A percentile compares a stretch with the other conserved stretches of the same genome.
These are phyloP conservation scores for Thalassiosira mediterranea DNA, from an alignment of 352 stramenopile species.

Conservation along the genomic window DNA sequence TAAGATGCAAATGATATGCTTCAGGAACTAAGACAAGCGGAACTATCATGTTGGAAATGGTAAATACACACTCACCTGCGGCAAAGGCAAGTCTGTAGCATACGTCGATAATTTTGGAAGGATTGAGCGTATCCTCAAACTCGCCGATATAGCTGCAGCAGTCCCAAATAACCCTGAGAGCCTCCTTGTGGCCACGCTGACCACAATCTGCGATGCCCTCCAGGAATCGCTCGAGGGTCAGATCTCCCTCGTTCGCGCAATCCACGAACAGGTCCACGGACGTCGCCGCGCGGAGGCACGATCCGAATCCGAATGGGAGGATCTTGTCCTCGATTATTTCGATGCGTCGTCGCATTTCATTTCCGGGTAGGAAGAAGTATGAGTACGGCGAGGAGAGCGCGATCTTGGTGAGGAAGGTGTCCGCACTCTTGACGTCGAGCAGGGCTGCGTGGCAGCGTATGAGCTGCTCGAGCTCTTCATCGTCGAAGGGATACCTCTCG, in stretches of 20 bases:
- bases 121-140: conserved; percentile 35
- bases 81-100: conserved; percentile 44
- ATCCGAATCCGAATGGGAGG: conserved; percentile 49
- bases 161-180: conserved; percentile 37
- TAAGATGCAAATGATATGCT: too few relatives aligned
- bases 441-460: conserved; percentile 49
- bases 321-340: conserved; percentile 62
- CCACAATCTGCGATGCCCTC: conserved; percentile 62
- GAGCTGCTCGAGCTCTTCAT: conserved; percentile 57
- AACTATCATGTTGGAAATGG: too few relatives aligned
- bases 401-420: conserved; percentile 53
- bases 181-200: conserved; percentile 53
- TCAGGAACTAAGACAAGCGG: too few relatives aligned
- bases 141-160: conserved; percentile 26
- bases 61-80: conserved; percentile 26
- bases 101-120: conserved; percentile 32
- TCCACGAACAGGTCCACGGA: conserved; percentile 54
- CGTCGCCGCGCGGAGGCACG: conserved; percentile 42
- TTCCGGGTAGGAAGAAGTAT: conserved; percentile 59
- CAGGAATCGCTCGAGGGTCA: conserved; percentile 69
- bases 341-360: conserved; percentile 54
- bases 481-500: conserved; percentile 53
- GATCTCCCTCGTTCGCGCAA: conserved; percentile 29
- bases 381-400: conserved; percentile 53
- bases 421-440: conserved; percentile 30